A percentile compares a stretch with the other conserved stretches of the same genome.
phyloP scores from a whole-genome alignment of 2,329 filamentous ascomycete genomes.

The Amphichorda felina region DNA sequence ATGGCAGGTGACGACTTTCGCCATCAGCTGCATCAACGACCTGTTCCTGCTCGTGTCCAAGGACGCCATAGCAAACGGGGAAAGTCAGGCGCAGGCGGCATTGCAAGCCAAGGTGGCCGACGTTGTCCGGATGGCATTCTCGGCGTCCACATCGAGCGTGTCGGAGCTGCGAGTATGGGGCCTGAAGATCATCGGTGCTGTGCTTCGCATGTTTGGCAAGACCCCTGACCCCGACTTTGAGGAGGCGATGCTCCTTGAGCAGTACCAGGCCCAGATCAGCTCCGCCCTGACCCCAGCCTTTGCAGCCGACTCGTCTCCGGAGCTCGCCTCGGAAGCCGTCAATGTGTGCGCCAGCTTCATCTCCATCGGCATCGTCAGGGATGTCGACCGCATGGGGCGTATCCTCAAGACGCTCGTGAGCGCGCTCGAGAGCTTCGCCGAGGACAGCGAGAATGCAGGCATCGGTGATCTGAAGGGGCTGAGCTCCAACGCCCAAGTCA shows the following conservation, averaged over 20 bases:
- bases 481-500: conserved; percentile 91
- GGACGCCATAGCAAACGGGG: conserved; percentile 65
- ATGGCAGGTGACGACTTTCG: conserved; percentile 94
- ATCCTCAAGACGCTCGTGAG: conserved; percentile 89
- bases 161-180: conserved; percentile 84
- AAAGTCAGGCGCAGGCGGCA: conserved; percentile 64
- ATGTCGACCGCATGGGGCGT: conserved; percentile 96
- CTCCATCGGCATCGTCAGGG: conserved; percentile 91
- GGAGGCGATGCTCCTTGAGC: conserved; percentile 91
- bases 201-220: conserved; percentile 92
- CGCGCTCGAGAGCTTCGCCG: conserved; percentile 84
- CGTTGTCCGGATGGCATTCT: conserved; percentile 93
- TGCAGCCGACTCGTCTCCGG: conserved; percentile 87
- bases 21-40: conserved; percentile 78
- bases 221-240: conserved; percentile 93
- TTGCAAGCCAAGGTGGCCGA: conserved; percentile 80
- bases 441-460: conserved; percentile 65
- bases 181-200: conserved; percentile 83
- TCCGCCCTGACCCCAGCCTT: conserved; percentile 95
- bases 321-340: conserved; percentile 88
- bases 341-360: conserved; percentile 98
- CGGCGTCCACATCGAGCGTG: conserved; percentile 87
- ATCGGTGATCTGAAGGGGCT: conserved; percentile 90
- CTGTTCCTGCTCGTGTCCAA: conserved; percentile 70
- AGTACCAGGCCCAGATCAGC: conserved; percentile 97